Base-by-base conservation (phyloP, 768 basidiomycete genomes). In the Suillus lakei region DNA sequence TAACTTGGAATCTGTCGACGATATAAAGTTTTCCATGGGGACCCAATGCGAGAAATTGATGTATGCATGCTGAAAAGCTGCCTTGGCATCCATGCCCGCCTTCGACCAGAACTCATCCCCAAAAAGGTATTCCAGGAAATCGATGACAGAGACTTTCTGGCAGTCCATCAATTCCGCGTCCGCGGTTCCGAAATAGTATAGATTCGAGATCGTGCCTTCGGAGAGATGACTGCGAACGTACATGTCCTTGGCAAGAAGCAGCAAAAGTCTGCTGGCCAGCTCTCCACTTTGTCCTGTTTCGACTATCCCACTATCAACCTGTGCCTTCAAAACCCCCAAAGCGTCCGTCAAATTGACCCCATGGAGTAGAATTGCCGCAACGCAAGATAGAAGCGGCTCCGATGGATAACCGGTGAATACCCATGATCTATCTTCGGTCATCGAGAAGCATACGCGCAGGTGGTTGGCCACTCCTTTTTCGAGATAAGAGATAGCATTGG, bases 351-450 rank as follows among this genome's bases (percentile, higher is more conserved):
- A 10, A 4, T 43, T 41, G 48, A 15, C 0, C 48, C 46, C 46
- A 23, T 71, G 68, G 12, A 67, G 36, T 13, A 44, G 5, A 8
- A 3, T 18, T 18, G 54, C 66, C 0, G 68, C 65, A 16, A 61
- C 53, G 18, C 58, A 70, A 3, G 68, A 72, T 18, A 72, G 16
- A 13, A 71, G 16, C 5, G 70, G 64, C n/a, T 73, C 70, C 21
- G 66, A 71, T 18, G 71, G 66, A 48, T 68, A 67, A 16, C 32
- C 43, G 15, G 70, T 69, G 23, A 64, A 69, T n/a, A 53, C 51
- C 64, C 71, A 63, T 16, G 55, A 44, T 16, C 66, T 56, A 39
- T 66, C 63, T 61, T 48, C 18, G 18, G 65, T 66, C 1, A 43
- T 65, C 39, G 34, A 26, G 34, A 60, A 64, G 32, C 65, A 72